Base-by-base conservation (phyloP, 225 moss, liverwort and hornwort genomes). In the Bryum argenteum region DNA sequence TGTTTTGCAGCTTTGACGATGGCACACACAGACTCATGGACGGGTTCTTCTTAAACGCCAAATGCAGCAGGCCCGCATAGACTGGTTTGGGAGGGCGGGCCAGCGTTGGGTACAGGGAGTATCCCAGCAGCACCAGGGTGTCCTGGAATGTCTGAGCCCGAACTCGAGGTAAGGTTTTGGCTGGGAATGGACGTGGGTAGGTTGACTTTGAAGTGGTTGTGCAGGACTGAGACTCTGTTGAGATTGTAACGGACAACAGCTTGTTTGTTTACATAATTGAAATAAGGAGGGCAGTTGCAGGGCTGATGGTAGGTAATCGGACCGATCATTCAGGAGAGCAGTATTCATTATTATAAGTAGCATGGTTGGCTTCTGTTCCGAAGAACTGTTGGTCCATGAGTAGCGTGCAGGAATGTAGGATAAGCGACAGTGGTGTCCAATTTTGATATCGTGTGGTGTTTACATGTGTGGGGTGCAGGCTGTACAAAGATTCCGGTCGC, bases 391-490 rank as follows among this genome's bases (percentile, higher is more conserved):
- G 28, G 5, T 28, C 3, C 3, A 28, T 28, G 0, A 47, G 14
- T 7, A 47, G 16, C 13, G 22, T 26, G 0, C 4, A 4, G 7
- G 15, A 55, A 10, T 1, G 6, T 3, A 41, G 23, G 53, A 23
- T n/a, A 5, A n/a, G n/a, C 9, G 5, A 9, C 0, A 54, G 24
- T 1, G 14, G 43, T 43, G 14, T 14, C 16, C 1, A 4, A 22
- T 20, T 47, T 39, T 75, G 22, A 51, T 1, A 10, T 39, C 48
- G 8, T 40, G 3, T 10, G 5, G 28, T 44, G 24, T 57, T 57
- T 44, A 15, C 26, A 28, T 43, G 23, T 24, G 26, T 69, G 2
- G 8, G 69, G 17, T 57, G 69, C 57, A 69, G 70, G 48, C 37
- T 5, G 59, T 70, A 19, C 47, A 45, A 12, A 19, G 37, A 47